These are phyloP conservation scores for Cercophora samala DNA, from an alignment of 495 filamentous ascomycete genomes.

Conservation along the genomic window DNA sequence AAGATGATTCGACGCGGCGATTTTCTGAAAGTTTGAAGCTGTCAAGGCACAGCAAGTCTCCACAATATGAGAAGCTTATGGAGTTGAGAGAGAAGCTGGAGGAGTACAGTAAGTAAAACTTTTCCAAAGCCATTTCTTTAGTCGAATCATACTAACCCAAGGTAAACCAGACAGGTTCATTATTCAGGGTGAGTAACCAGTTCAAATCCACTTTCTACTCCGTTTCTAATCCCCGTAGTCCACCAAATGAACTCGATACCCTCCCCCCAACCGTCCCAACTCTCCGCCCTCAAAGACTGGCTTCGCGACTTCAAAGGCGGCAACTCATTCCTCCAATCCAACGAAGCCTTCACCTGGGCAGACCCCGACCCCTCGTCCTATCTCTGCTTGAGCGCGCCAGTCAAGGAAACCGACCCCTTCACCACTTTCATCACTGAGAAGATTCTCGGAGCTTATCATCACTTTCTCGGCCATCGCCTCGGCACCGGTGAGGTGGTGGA, in stretches of 20 bases:
- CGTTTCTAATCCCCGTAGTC: no score
- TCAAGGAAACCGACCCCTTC: neutral
- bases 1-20: neutral
- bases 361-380: neutral
- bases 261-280: neutral
- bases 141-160: no score
- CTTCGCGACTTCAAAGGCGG: neutral
- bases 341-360: neutral
- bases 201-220: no score
- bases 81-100: neutral
- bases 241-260: neutral
- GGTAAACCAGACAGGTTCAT: neutral
- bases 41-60: neutral
- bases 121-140: no score
- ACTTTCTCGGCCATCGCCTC: neutral
- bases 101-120: neutral
- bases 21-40: neutral
- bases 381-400: neutral
- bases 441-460: neutral
- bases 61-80: neutral
- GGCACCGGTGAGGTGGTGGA: neutral
- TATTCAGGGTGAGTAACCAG: neutral
- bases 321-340: neutral
- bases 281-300: neutral
- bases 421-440: neutral